Evolutionary conservation across 805 yeast genomes (phyloP), one percentile per base, ranked within the genome.

Genomic region (Tetrapisispora fleetii): DNA sequence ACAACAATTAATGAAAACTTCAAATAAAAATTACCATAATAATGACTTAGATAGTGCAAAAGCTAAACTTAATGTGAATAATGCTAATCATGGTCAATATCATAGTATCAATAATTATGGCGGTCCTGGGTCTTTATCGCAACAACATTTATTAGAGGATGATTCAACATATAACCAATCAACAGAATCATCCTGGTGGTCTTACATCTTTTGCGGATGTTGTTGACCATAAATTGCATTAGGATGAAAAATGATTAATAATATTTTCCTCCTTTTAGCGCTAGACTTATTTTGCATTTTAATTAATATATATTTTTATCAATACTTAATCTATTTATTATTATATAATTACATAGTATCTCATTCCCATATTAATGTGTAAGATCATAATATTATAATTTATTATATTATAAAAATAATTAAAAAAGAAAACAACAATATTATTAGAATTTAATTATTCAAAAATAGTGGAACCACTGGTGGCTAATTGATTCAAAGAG

Each of bases 381-480:
- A 32, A 32, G 35, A 32, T 32, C 35, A 14, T 32, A 32, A 32
- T 32, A 32, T 32, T 32, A 7, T 13, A 32, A 32, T 7, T 32
- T 32, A 32, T 32, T 32, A 13, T 6, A 7, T 32, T 32, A 13
- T 32, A 7, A 32, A 32, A 6, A 32, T 32, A 32, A 14, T 11
- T 14, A 32, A 13, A 32, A 32, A 32, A 32, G 14, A 13, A 6
- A 13, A 6, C 35, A n/a, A 27, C 13, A 28, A 22, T 28, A 37
- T 30, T 33, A 13, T 19, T n/a, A 10, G n/a, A 5, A 10, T 33
- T 13, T 13, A 21, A 33, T 21, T 5, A 36, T 30, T 27, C 32
- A 40, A n/a, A 32, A 24, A 44, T 36, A 27, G 59, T 56, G 10
- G 59, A 56, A 17, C 59, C 59, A 45, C 59, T 56, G 19, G 53